phyloP scores from a whole-genome alignment of 106 monocot genomes.

The Allium cepa region DNA sequence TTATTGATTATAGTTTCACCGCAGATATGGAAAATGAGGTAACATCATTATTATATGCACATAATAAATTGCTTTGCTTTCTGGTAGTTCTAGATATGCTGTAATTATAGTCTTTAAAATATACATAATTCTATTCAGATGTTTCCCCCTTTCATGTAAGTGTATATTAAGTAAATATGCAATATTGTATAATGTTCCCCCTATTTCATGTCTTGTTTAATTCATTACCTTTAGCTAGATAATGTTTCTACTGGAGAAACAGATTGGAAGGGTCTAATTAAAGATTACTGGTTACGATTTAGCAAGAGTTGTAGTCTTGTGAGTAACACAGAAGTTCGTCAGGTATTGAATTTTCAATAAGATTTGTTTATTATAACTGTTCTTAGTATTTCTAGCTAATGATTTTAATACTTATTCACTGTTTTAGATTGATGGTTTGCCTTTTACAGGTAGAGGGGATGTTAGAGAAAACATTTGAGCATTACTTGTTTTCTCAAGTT shows the following conservation, averaged over 20 bases:
- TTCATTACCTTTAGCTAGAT: constrained; percentile 65
- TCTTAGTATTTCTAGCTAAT: neutral
- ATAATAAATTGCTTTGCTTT: too few relatives aligned
- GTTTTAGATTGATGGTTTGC: too few relatives aligned
- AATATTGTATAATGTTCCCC: neutral
- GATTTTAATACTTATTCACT: too few relatives aligned
- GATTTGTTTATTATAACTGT: neutral
- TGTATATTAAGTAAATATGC: too few relatives aligned
- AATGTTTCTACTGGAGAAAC: constrained; percentile 87
- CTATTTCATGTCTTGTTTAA: neutral
- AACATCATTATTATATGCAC: constrained; percentile 13
- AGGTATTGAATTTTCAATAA: constrained; percentile 33
- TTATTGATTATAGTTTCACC: too few relatives aligned
- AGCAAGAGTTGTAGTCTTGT: constrained; percentile 71
- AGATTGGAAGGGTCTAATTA: constrained; percentile 91
- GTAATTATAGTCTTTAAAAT: too few relatives aligned
- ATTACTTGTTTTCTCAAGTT: too few relatives aligned
- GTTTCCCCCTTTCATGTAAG: too few relatives aligned
- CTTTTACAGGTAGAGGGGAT: too few relatives aligned
- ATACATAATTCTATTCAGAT: too few relatives aligned
- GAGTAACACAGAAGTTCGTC: constrained; percentile 33
- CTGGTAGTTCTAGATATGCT: too few relatives aligned
- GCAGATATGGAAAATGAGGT: constrained; percentile 99
- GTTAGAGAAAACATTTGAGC: too few relatives aligned
- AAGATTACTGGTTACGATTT: constrained; percentile 89